phyloP scores from a whole-genome alignment of 2,329 filamentous ascomycete genomes.

The Tolypocladium tropicale region DNA sequence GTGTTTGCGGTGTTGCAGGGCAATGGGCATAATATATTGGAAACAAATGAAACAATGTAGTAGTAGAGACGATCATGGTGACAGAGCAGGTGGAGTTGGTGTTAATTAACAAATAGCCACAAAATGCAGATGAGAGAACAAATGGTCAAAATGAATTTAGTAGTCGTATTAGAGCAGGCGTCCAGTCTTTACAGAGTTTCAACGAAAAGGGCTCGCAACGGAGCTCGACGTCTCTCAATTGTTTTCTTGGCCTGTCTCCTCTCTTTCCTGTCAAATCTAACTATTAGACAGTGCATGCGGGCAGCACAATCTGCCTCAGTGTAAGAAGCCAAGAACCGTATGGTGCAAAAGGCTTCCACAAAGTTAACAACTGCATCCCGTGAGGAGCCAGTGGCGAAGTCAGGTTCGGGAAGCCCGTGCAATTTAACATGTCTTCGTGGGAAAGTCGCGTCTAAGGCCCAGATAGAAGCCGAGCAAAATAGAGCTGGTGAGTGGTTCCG shows the following conservation, averaged over 20 bases:
- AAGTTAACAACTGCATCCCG: not conserved
- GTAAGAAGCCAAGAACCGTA: too few relatives aligned
- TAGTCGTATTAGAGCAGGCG: not conserved
- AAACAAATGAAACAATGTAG: not conserved
- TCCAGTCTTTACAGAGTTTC: not conserved
- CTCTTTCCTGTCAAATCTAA: not conserved
- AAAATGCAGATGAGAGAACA: not conserved
- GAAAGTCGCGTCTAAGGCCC: not conserved
- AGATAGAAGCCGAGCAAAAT: not conserved
- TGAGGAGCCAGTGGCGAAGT: not conserved
- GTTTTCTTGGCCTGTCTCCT: not conserved
- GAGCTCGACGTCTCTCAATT: not conserved
- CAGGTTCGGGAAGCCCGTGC: not conserved
- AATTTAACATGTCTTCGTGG: not conserved
- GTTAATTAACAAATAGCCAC: too few relatives aligned
- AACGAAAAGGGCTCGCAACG: too few relatives aligned
- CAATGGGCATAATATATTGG: too few relatives aligned
- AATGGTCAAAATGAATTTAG: not conserved
- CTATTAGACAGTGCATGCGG: too few relatives aligned
- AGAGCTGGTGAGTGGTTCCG: not conserved
- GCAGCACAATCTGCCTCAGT: too few relatives aligned
- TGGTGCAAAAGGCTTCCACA: not conserved
- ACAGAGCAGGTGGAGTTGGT: too few relatives aligned
- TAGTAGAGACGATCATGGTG: constrained; percentile 3
- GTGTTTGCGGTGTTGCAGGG: not conserved